Evolutionary conservation across 306 rosid genomes (phyloP).

Genomic region (Betula pendula): DNA sequence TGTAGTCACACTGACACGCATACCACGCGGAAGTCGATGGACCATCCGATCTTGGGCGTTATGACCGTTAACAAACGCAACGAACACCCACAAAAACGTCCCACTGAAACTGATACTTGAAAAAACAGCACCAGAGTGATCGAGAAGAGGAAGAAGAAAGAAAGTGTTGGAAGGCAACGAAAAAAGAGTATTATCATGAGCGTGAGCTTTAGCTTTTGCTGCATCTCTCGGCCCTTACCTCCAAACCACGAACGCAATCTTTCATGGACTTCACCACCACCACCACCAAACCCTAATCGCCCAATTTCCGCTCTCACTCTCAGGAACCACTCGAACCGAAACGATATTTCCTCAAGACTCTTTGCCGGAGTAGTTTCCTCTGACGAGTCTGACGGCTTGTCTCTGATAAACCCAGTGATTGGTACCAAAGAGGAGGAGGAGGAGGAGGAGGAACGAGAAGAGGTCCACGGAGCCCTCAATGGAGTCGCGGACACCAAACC

Average conservation of each 20-base stretch:
- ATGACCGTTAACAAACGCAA: background rate
- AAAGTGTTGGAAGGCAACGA: background rate
- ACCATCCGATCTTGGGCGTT: background rate
- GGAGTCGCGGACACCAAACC: conserved; percentile 24
- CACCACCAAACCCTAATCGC: conserved; percentile 34
- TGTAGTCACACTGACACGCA: too few species aligned
- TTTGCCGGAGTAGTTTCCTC: conserved; percentile 17
- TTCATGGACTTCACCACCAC: conserved; percentile 14
- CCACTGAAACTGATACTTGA: background rate
- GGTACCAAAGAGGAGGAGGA: background rate
- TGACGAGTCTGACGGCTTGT: conserved; percentile 23
- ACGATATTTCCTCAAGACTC: background rate
- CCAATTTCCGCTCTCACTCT: conserved; percentile 11
- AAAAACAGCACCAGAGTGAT: background rate
- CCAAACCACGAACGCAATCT: conserved; percentile 25
- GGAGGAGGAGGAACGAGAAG: conserved; percentile 14
- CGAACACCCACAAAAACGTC: background rate
- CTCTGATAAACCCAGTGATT: conserved; percentile 17
- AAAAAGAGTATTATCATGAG: conserved; percentile 34
- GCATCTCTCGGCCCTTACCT: conserved; percentile 36
- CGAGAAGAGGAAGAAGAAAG: background rate
- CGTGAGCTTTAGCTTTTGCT: conserved; percentile 39
- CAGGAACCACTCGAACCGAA: conserved; percentile 1
- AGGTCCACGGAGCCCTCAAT: conserved; percentile 5
- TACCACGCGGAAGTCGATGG: background rate